These are phyloP conservation scores for Paracorniculantispora psalliotae DNA, from an alignment of 2,329 filamentous ascomycete genomes.

Conservation along the genomic window DNA sequence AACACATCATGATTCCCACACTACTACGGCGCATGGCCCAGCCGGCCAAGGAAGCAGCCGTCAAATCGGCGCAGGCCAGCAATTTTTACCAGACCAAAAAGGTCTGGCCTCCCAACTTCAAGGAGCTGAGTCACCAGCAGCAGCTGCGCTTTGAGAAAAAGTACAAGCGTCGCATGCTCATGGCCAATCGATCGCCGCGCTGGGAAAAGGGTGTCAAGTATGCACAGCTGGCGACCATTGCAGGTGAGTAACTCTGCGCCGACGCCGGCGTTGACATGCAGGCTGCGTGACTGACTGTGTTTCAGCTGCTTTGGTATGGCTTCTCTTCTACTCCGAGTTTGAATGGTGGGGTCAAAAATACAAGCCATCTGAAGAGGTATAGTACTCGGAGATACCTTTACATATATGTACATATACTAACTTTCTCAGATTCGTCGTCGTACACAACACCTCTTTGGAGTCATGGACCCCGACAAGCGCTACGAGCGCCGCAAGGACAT, in stretches of 20 bases:
- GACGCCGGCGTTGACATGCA: not conserved
- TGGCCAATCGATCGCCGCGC: conserved; percentile 56
- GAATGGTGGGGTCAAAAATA: conserved; percentile 40
- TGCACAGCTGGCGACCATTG: conserved; percentile 55
- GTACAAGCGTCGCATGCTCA: conserved; percentile 63
- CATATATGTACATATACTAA: too few relatives aligned
- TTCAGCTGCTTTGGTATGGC: conserved; percentile 32
- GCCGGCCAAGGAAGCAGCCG: conserved; percentile 23
- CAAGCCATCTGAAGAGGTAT: conserved; percentile 38
- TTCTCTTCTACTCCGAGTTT: conserved; percentile 39
- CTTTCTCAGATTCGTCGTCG: conserved; percentile 31
- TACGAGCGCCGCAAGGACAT: conserved; percentile 37
- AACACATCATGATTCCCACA: conserved; percentile 31
- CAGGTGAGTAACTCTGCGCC: conserved; percentile 39
- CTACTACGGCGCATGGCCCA: conserved; percentile 30
- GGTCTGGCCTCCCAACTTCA: conserved; percentile 74
- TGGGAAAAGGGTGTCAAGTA: conserved; percentile 64
- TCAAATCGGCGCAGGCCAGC: conserved; percentile 32
- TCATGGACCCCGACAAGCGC: conserved; percentile 37
- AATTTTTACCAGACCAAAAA: conserved; percentile 64
- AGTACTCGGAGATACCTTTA: too few relatives aligned
- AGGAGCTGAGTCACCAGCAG: conserved; percentile 62
- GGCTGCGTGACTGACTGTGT: conserved; percentile 11
- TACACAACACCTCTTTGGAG: conserved; percentile 35
- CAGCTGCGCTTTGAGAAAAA: conserved; percentile 75